These are phyloP conservation scores for Aphanomyces euteiches DNA, from an alignment of 352 stramenopile genomes.

Conservation along the genomic window DNA sequence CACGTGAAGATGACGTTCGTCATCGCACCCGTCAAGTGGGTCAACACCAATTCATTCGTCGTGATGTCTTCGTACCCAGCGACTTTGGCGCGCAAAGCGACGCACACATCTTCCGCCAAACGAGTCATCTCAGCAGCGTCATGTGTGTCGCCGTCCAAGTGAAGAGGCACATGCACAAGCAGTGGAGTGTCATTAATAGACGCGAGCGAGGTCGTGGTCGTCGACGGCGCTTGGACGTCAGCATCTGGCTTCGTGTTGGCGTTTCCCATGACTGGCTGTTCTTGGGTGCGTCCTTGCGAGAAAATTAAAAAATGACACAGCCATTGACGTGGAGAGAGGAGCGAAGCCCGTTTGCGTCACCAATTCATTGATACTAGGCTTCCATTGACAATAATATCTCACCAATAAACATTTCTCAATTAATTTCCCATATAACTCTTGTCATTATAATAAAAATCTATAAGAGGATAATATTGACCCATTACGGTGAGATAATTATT, in stretches of 20 bases:
- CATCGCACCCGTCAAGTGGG: slow-evolving; percentile 52
- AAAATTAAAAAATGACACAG: background rate
- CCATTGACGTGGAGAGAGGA: background rate
- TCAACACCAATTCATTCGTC: background rate
- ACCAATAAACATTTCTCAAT: no score
- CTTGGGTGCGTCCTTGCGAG: background rate
- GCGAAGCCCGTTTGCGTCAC: no score
- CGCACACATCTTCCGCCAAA: background rate
- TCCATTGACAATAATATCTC: no score
- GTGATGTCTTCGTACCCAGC: background rate
- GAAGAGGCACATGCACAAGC: background rate
- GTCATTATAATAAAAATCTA: no score
- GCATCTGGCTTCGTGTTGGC: background rate
- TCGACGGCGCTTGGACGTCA: background rate
- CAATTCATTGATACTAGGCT: no score
- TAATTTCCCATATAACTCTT: no score
- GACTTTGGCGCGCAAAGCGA: background rate
- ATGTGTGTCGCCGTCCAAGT: background rate
- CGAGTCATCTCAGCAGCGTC: background rate
- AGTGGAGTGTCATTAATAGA: background rate
- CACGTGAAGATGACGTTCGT: slow-evolving; percentile 84
- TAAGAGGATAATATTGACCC: no score
- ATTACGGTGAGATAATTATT: no score
- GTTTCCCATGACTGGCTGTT: background rate
- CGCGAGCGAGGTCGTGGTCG: background rate